A percentile compares a stretch with the other conserved stretches of the same genome.
Conservation (phyloP, 2,329 filamentous ascomycete genomes). For the Colletotrichum musicola region DNA sequence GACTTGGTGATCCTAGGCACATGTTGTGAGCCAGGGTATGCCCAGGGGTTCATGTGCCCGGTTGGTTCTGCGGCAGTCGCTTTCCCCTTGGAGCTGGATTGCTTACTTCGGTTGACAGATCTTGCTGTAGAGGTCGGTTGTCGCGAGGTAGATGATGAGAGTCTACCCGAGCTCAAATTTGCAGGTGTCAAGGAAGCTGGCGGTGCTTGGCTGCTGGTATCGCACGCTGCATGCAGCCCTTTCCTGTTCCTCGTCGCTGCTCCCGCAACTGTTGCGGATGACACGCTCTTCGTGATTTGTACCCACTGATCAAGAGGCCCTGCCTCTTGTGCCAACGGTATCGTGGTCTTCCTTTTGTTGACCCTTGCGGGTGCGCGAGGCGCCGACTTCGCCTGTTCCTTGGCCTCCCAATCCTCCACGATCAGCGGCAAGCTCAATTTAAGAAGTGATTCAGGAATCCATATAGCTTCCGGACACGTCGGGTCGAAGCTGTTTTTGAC, state of each 20-base stretch:
- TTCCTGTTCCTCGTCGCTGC: not conserved
- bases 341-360: conserved; percentile 37
- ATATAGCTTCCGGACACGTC: conserved; percentile 65
- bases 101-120: conserved; percentile 47
- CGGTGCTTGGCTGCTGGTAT: not conserved
- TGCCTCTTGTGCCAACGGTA: conserved; percentile 39
- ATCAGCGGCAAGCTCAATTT: conserved; percentile 41
- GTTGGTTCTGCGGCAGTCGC: conserved; percentile 41
- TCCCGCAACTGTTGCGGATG: conserved; percentile 19
- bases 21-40: conserved; percentile 58
- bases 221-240: not conserved
- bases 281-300: conserved; percentile 52
- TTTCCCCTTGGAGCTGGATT: conserved; percentile 44
- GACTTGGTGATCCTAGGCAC: conserved; percentile 51
- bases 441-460: conserved; percentile 52
- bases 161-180: not conserved
- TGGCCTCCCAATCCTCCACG: conserved; percentile 42
- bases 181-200: not conserved
- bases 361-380: conserved; percentile 43
- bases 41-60: conserved; percentile 50
- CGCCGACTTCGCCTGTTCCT: conserved; percentile 45
- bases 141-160: not conserved
- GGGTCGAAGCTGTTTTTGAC: conserved; percentile 71
- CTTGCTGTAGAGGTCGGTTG: conserved; percentile 10
- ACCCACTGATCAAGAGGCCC: conserved; percentile 57